These are phyloP conservation scores for Cupressus sempervirens DNA, from an alignment of 75 land plant species.

Conservation along the genomic window DNA sequence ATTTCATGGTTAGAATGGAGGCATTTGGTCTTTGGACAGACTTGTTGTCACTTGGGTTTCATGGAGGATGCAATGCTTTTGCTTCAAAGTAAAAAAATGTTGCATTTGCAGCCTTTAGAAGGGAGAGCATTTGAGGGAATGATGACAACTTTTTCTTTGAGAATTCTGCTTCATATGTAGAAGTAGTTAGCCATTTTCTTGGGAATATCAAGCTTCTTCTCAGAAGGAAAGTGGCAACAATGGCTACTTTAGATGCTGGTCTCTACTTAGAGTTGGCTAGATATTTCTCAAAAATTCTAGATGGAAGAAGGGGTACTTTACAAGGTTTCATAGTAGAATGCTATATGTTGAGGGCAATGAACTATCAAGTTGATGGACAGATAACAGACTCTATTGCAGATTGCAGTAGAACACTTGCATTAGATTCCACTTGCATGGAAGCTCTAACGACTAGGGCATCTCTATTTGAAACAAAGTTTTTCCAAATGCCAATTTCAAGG, in stretches of 20 bases:
- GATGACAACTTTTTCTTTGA: conserved; percentile 54
- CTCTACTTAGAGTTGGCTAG: conserved; percentile 57
- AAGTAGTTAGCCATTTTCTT: conserved; percentile 41
- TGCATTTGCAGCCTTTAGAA: conserved; percentile 60
- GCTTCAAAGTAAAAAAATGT: conserved; percentile 71
- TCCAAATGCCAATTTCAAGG: no score
- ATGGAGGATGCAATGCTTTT: conserved; percentile 83
- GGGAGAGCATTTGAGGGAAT: no score
- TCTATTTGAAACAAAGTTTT: no score
- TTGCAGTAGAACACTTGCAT: no score
- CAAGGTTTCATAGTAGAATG: conserved; percentile 66
- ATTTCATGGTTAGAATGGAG: no score
- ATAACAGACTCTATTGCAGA: no score
- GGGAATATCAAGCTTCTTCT: conserved; percentile 68
- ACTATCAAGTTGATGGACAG: conserved; percentile 45
- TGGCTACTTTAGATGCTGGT: conserved; percentile 74
- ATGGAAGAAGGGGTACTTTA: conserved; percentile 55
- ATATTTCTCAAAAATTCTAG: no score
- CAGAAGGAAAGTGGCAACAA: conserved; percentile 57
- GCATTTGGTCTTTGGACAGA: conserved; percentile 56
- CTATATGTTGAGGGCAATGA: conserved; percentile 47
- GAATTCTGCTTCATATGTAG: conserved; percentile 26
- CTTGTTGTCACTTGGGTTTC: conserved; percentile 70
- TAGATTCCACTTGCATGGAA: no score
- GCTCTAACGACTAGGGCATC: no score